Base-by-base conservation (phyloP, 371 early-diverging fungal species). In the Phascolomyces articulosus region DNA sequence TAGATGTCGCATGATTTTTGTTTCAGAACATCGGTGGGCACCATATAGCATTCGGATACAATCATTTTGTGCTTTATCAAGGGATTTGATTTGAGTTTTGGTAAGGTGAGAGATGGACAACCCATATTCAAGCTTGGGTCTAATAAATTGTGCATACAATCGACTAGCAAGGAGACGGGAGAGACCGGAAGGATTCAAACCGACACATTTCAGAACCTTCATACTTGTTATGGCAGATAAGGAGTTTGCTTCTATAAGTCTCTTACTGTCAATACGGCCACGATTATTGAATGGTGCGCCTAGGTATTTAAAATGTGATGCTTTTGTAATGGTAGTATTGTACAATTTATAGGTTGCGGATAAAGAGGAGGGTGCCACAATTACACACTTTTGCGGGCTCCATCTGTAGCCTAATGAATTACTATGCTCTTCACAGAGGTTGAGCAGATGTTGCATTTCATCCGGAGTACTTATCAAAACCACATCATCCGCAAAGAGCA, bases 401-500 rank as follows among this genome's bases (percentile, higher is more conserved):
- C 74, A 73, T 3, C 70, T 60, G 38, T 71, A 77, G 0, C 74
- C 68, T 38, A 68, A 57, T 18, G 4, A 8, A 7, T 20, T 21
- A 15, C 67, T 66, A 57, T 73, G 73, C 3, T 40, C 21, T 24
- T 60, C 62, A 2, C 64, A 69, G 0, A 56, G 27, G 11, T 56
- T 40, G 18, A 71, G 63, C 62, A 78, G 67, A 0, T 1, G 13
- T 7, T 58, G 66, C 0, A 77, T 60, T 13, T 59, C 54, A 10
- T 27, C 21, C 6, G 38, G 0, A 55, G 27, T 1, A 58, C 67
- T 69, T 34, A 78, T 56, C 26, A 74, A 38, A n/a, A 64, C 72
- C 3, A 77, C 72, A 65, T 73, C 77, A 48, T 76, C 77, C 4
- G 74, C 73, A 60, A 63, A 73, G 3, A 70, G 62, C 1, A 70